Percentiles rank a stretch among this genome's conserved stretches.
Evolutionary conservation across 192 early-diverging fungal species (phyloP).

Genomic region (Linderina pennispora): DNA sequence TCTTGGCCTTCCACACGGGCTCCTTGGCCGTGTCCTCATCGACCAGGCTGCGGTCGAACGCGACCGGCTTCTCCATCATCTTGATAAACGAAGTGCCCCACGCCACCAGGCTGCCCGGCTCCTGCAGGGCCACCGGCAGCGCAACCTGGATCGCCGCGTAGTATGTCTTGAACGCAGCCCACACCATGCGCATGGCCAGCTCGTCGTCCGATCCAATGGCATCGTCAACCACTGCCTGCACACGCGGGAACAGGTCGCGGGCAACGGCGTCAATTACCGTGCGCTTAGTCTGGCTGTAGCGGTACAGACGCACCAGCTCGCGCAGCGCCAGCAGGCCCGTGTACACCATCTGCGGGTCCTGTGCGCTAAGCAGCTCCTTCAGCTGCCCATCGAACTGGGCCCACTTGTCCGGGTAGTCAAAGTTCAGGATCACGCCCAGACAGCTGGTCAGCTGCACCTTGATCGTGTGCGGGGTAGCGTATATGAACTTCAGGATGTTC

Average conservation of each 20-base stretch:
- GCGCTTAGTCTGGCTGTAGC: conserved; percentile 62
- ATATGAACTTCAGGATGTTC: conserved; percentile 71
- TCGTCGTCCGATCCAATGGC: conserved; percentile 54
- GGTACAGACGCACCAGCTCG: conserved; percentile 75
- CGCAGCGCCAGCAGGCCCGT: conserved; percentile 74
- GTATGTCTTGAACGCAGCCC: conserved; percentile 81
- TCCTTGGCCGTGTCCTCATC: conserved; percentile 74
- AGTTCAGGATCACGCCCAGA: conserved; percentile 65
- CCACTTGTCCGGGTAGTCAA: conserved; percentile 80
- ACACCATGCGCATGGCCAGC: conserved; percentile 80
- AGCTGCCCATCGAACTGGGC: conserved; percentile 65
- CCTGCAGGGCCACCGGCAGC: conserved; percentile 52
- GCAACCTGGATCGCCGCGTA: conserved; percentile 59
- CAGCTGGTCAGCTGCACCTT: conserved; percentile 81
- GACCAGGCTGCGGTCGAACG: conserved; percentile 49
- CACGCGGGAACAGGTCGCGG: conserved; percentile 64
- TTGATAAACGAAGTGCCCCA: conserved; percentile 88
- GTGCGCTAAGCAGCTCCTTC: conserved; percentile 55
- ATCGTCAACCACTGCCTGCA: conserved; percentile 70
- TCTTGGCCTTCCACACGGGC: conserved; percentile 90
- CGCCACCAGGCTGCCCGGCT: conserved; percentile 63
- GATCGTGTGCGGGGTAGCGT: conserved; percentile 60
- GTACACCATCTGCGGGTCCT: conserved; percentile 62
- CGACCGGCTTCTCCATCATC: conserved; percentile 64
- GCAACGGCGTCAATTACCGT: conserved; percentile 65